Evolutionary conservation across 2,329 filamentous ascomycete species (phyloP).

Genomic region (Curvularia sp.): DNA sequence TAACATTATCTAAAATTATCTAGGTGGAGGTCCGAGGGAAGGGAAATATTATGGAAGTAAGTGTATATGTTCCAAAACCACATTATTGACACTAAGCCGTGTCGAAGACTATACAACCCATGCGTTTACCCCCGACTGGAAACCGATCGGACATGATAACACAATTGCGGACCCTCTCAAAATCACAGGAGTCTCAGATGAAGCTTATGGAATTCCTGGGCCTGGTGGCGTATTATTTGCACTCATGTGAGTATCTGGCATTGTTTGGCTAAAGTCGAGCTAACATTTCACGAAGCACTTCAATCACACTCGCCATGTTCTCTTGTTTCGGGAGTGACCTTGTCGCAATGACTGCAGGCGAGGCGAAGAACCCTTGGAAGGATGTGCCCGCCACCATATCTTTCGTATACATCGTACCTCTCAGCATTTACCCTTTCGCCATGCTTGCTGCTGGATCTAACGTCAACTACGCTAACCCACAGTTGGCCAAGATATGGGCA

Average conservation of each 20-base stretch:
- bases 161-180: constrained; percentile 8
- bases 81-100: not conserved
- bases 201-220: constrained; percentile 32
- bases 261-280: not conserved
- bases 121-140: constrained; percentile 34
- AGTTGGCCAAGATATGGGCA: constrained; percentile 31
- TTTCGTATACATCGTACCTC: constrained; percentile 42
- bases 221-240: constrained; percentile 36
- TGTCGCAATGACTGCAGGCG: constrained; percentile 42
- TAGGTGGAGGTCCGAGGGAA: constrained; percentile 18
- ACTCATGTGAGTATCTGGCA: constrained; percentile 32
- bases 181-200: constrained; percentile 19
- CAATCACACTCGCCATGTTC: constrained; percentile 41
- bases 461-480: constrained; percentile 39
- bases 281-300: constrained; percentile 28
- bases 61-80: not conserved
- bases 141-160: constrained; percentile 31
- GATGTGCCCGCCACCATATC: constrained; percentile 42
- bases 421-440: constrained; percentile 35
- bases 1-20: constrained; percentile 7
- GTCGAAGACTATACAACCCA: constrained; percentile 30
- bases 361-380: constrained; percentile 38
- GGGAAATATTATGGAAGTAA: constrained; percentile 22
- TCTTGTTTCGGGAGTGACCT: constrained; percentile 43
- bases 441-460: constrained; percentile 40